Conservation (phyloP, 2,329 filamentous ascomycete species). For the Plenodomus biglobosus region DNA sequence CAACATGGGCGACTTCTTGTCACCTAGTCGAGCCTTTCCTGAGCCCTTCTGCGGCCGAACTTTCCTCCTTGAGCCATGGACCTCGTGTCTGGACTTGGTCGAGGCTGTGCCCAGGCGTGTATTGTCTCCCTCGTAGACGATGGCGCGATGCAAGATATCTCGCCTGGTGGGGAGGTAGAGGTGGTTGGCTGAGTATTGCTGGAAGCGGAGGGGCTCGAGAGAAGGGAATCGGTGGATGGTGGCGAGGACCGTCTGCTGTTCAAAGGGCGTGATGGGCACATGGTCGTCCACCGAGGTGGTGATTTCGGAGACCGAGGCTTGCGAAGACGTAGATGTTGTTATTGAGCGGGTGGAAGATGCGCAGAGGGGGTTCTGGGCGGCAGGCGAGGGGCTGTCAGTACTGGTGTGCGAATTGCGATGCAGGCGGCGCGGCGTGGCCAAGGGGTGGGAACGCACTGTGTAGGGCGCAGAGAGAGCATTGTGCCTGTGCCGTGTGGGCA, state of each 20-base stretch:
- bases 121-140: slow-evolving; percentile 88
- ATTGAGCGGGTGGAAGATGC: slow-evolving; percentile 33
- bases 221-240: slow-evolving; percentile 90
- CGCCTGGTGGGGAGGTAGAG: slow-evolving; percentile 83
- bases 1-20: slow-evolving; percentile 77
- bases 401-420: slow-evolving; percentile 41
- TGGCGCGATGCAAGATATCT: slow-evolving; percentile 88
- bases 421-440: slow-evolving; percentile 1
- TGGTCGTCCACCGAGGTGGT: slow-evolving; percentile 45
- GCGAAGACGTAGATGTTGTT: slow-evolving; percentile 54
- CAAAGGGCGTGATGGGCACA: slow-evolving; percentile 36
- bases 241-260: slow-evolving; percentile 64
- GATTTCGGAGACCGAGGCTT: slow-evolving; percentile 56
- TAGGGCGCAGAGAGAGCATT: slow-evolving; percentile 49
- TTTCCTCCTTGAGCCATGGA: slow-evolving; percentile 82
- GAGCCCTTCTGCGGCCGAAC: slow-evolving; percentile 83
- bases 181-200: slow-evolving; percentile 77
- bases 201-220: slow-evolving; percentile 78
- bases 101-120: slow-evolving; percentile 75
- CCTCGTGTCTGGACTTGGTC: slow-evolving; percentile 63
- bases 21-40: slow-evolving; percentile 76
- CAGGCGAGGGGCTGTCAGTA: slow-evolving; percentile 23
- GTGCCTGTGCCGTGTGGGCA: slow-evolving; percentile 32
- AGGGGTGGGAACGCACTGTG: slow-evolving; percentile 50
- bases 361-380: slow-evolving; percentile 29